Evolutionary conservation across 2,329 filamentous ascomycete genomes (phyloP), one percentile per base, ranked within the genome.

Genomic region (Hypoxylon sp.): DNA sequence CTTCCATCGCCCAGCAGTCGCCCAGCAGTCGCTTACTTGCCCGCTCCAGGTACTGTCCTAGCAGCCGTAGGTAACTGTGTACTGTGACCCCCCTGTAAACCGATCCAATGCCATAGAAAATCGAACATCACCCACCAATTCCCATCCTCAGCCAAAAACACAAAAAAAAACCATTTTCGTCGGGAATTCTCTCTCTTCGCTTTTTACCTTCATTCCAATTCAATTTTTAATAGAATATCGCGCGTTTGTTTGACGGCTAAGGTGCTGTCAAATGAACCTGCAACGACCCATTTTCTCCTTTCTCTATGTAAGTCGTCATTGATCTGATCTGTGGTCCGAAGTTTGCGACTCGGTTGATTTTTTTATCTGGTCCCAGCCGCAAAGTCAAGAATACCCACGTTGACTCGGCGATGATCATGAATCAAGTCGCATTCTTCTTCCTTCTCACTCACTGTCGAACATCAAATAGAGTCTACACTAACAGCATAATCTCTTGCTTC

Each of bases 201-300:
- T 63, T 45, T 60, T 42, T 54, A 41, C 58, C 42, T 52, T 58
- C 24, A 61, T 57, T 51, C 45, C 38, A 42, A 45, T 43, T 24
- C 48, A 60, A 27, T 60, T 47, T 52, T 69, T 64, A 58, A 43
- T 59, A 62, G 65, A 66, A 69, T 68, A n/a, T 76, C 77, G 91
- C 92, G 92, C 91, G 91, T 88, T 96, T 92, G 82, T 89, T 96
- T 95, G 92, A 83, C 91, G 90, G 88, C 88, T 79, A 73, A 62
- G 68, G 66, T 75, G 89, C 91, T 93, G 92, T 96, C 91, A 94
- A 92, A 97, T 97, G 93, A 97, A 95, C 92, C 92, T 97, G 93
- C 92, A 93, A 81, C 80, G 78, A 79, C 79, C 78, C 74, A 79
- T 81, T 75, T 73, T 79, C 76, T 78, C 80, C 78, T 83, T 80